Conservation (phyloP, 768 basidiomycete genomes). For the Tricholoma matsutake region DNA sequence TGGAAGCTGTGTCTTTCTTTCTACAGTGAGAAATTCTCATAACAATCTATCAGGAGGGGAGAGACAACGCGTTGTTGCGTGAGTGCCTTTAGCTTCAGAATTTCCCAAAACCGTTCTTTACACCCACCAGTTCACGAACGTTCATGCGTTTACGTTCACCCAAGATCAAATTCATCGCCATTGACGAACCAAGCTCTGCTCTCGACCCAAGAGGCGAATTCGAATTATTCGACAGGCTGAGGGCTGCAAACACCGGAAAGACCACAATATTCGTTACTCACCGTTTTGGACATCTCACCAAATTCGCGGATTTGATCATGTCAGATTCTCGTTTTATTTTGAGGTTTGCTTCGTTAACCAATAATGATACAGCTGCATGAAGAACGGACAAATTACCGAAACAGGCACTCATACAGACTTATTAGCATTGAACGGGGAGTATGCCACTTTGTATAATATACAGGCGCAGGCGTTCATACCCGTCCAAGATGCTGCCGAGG, state of each 20-base stretch:
- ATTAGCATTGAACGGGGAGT: constrained; percentile 30
- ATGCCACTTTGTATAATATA: constrained; percentile 29
- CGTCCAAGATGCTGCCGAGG: not conserved
- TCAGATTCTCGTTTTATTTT: constrained; percentile 4
- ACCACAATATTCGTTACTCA: constrained; percentile 38
- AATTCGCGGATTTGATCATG: constrained; percentile 36
- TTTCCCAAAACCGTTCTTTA: not conserved
- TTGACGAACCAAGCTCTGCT: constrained; percentile 49
- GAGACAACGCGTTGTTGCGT: constrained; percentile 26
- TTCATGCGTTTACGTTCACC: constrained; percentile 29
- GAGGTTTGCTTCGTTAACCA: not conserved
- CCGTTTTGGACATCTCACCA: constrained; percentile 35
- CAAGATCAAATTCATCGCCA: constrained; percentile 34
- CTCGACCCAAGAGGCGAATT: constrained; percentile 45
- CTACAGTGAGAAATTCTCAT: not conserved
- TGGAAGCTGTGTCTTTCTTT: not conserved
- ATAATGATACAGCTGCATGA: constrained; percentile 28
- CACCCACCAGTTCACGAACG: constrained; percentile 21
- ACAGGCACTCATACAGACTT: constrained; percentile 32
- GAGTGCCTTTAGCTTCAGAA: not conserved
- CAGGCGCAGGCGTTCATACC: constrained; percentile 31
- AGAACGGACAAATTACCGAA: constrained; percentile 29
- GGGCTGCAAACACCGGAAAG: constrained; percentile 38
- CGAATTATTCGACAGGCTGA: constrained; percentile 36
- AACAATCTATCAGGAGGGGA: constrained; percentile 19